Base-by-base conservation (phyloP, 352 stramenopile species). In the Globisporangium perplexum region DNA sequence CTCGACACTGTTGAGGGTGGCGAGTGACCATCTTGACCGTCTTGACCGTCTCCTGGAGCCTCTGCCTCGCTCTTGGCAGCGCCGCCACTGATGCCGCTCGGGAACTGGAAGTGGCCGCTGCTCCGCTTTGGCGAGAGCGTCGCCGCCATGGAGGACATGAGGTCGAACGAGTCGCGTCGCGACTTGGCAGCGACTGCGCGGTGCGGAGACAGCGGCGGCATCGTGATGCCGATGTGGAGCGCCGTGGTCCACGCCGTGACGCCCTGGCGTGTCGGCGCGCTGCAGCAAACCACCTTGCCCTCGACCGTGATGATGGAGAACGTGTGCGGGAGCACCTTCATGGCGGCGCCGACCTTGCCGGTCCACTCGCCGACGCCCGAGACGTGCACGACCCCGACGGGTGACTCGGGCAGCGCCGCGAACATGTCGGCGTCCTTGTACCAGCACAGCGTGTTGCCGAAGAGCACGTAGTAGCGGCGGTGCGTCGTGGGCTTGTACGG, bases 381-480 rank as follows among this genome's bases (percentile, higher is more conserved):
- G 7, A 90, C 77, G 30, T 92, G 82, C 4, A 89, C 67, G 12
- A 89, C 77, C 1, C 79, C 82, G 8, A 63, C 82, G 0, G 82
- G 82, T 10, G 55, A 55, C 41, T 77, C 60, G 23, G 78, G 67
- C 22, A 82, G 65, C 30, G 62, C 53, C 2, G 66, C 69, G 50
- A 75, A 92, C 7, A 70, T 67, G 57, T 92, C 77, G 12, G 72
- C 77, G 53, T 88, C 72, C 24, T 83, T 73, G 62, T 88, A 92
- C 78, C 82, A 92, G 63, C 82, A 90, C 1, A 92, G 57, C 15
- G 82, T 90, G 51, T 86, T 90, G 17, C 82, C 82, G 11, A 71
- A 83, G 17, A 92, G 62, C 14, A 92, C 79, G 55, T 86, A 90
- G 67, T 92, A 92, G 28, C 77, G 73, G 1, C 79, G 77, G 33